phyloP scores from a whole-genome alignment of 306 rosid species.

The Corylus avellana region DNA sequence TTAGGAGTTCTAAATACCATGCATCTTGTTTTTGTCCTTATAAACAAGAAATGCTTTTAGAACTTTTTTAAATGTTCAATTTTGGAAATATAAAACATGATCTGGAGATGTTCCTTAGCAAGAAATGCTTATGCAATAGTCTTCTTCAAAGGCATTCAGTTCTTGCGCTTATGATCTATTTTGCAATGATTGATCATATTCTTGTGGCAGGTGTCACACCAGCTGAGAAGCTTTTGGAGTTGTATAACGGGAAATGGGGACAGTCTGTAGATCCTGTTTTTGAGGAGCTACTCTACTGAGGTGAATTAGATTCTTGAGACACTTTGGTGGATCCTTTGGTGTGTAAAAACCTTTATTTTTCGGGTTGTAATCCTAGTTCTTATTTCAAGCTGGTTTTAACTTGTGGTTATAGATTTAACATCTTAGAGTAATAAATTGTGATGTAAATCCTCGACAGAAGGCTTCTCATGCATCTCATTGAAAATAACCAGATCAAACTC shows the following conservation, averaged over 20 bases:
- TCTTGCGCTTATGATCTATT: background rate
- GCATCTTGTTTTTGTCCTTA: background rate
- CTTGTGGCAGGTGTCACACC: constrained; percentile 77
- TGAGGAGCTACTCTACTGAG: constrained; percentile 88
- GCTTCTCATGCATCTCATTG: constrained; percentile 28
- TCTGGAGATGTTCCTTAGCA: background rate
- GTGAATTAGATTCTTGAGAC: constrained; percentile 29
- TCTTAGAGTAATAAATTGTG: constrained; percentile 36
- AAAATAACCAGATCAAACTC: constrained; percentile 28
- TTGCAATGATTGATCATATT: constrained; percentile 8
- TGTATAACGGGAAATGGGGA: constrained; percentile 83
- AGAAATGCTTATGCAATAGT: background rate
- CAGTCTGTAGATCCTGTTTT: constrained; percentile 81
- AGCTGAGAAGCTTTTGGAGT: constrained; percentile 84
- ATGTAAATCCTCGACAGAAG: constrained; percentile 37
- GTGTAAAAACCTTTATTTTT: constrained; percentile 18
- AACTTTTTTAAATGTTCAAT: background rate
- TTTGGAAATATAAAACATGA: background rate
- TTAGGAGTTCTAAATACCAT: background rate
- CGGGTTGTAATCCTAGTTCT: constrained; percentile 29
- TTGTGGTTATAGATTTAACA: constrained; percentile 14
- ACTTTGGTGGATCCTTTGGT: constrained; percentile 33
- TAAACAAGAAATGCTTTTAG: background rate
- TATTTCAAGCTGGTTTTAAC: constrained; percentile 31
- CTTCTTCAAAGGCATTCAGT: constrained; percentile 2